phyloP scores from a whole-genome alignment of 164 flowering plant genomes.

The Chimonanthus salicifolius region DNA sequence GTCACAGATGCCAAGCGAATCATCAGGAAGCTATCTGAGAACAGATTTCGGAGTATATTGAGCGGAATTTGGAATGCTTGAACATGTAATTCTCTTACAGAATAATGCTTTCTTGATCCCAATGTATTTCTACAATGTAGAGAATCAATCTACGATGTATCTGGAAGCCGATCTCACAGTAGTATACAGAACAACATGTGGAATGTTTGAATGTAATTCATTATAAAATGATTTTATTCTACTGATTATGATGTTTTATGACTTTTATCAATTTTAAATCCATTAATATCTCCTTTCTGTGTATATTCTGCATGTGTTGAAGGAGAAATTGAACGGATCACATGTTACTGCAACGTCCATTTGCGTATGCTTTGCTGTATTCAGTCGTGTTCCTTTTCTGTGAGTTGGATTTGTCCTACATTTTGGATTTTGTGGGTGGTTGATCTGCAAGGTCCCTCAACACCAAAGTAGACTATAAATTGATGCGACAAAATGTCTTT shows the following conservation, averaged over 20 bases:
- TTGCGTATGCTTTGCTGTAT: no score
- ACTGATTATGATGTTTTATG: background rate
- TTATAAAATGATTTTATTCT: no score
- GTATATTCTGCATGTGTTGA: background rate
- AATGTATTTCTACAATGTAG: background rate
- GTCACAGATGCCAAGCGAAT: constrained; percentile 22
- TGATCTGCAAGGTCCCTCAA: no score
- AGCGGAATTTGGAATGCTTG: constrained; percentile 36
- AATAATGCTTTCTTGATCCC: background rate
- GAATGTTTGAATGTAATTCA: background rate
- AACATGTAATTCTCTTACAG: background rate
- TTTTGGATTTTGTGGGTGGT: background rate
- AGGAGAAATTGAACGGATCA: background rate
- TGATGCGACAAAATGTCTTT: no score
- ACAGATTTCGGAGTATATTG: constrained; percentile 55
- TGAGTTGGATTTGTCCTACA: background rate
- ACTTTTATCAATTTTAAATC: no score
- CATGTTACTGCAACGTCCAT: no score
- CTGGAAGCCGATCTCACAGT: background rate
- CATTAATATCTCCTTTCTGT: background rate
- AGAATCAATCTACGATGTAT: no score
- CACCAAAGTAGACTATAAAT: no score
- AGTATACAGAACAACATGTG: background rate
- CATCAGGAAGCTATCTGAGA: constrained; percentile 21
- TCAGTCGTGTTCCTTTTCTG: background rate